These are phyloP conservation scores for Lactifluus pinguis DNA, from an alignment of 768 basidiomycete genomes.

Conservation along the genomic window DNA sequence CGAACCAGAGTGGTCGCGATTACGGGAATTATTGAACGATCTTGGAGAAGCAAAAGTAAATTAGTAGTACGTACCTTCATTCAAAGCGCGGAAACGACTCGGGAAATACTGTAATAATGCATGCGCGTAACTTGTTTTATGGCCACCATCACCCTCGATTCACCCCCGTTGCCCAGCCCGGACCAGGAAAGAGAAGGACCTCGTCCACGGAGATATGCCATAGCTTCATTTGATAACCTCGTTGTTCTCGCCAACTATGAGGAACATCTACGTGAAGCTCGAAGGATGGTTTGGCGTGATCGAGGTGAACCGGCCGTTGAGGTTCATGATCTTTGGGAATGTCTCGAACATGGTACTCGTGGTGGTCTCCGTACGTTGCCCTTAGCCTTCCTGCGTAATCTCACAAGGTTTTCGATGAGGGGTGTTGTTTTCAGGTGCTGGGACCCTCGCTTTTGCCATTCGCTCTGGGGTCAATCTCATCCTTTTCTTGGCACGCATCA, in stretches of 20 bases:
- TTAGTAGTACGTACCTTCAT: too few relatives aligned
- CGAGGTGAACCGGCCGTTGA: slow-evolving; percentile 68
- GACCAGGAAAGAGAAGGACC: slow-evolving; percentile 22
- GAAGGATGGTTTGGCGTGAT: slow-evolving; percentile 78
- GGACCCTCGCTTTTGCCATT: slow-evolving; percentile 68
- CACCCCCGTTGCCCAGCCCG: not conserved
- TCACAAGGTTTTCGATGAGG: too few relatives aligned
- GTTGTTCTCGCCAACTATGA: slow-evolving; percentile 80
- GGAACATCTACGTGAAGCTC: slow-evolving; percentile 60
- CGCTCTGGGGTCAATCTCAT: slow-evolving; percentile 79
- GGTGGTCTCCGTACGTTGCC: slow-evolving; percentile 61
- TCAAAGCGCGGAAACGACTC: too few relatives aligned
- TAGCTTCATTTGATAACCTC: slow-evolving; percentile 76
- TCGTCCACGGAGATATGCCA: slow-evolving; percentile 46
- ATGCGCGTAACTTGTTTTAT: not conserved
- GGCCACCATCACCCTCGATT: not conserved
- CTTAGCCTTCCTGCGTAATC: slow-evolving; percentile 17
- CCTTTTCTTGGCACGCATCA: slow-evolving; percentile 60
- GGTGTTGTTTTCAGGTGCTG: slow-evolving; percentile 49
- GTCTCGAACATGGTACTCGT: slow-evolving; percentile 57
- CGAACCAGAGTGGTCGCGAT: slow-evolving; percentile 70
- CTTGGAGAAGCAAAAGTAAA: slow-evolving; percentile 21
- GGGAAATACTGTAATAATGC: too few relatives aligned
- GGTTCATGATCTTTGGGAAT: slow-evolving; percentile 51
- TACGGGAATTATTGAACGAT: slow-evolving; percentile 61